Conservation (phyloP, 148 eudicot species). For the Cornus florida region DNA sequence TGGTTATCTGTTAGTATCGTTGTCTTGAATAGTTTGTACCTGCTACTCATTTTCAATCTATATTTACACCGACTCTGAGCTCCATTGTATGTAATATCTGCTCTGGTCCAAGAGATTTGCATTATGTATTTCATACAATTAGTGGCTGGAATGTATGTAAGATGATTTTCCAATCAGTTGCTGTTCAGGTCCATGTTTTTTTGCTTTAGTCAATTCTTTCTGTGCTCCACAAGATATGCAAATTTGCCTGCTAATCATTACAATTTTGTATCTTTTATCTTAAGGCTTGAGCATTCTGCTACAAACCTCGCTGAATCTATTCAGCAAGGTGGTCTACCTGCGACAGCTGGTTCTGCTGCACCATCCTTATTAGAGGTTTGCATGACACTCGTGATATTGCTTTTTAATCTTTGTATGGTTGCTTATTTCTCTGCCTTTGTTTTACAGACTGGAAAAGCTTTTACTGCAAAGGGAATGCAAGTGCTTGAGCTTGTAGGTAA, state of each 20-base stretch:
- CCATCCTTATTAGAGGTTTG: constrained; percentile 91
- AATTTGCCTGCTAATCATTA: neutral
- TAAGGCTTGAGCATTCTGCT: constrained; percentile 88
- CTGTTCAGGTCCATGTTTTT: neutral
- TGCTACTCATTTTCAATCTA: neutral
- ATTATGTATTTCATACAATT: neutral
- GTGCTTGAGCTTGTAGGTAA: constrained; percentile 93
- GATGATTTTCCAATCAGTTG: neutral
- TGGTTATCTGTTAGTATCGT: neutral
- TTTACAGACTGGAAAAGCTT: constrained; percentile 81
- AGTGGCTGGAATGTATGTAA: neutral
- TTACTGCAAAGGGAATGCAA: constrained; percentile 86
- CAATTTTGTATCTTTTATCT: constrained; percentile 10
- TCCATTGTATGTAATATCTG: neutral
- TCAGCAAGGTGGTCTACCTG: constrained; percentile 63
- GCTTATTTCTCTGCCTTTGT: constrained; percentile 10
- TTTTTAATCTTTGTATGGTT: constrained; percentile 7
- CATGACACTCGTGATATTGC: constrained; percentile 5
- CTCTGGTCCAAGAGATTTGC: neutral
- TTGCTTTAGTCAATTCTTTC: constrained; percentile 2
- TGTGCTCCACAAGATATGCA: neutral
- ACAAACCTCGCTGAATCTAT: constrained; percentile 64
- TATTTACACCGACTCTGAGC: neutral
- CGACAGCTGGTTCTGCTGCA: constrained; percentile 50
- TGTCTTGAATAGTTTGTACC: neutral